phyloP scores from a whole-genome alignment of 306 rosid species.

The Biancaea sappan region DNA sequence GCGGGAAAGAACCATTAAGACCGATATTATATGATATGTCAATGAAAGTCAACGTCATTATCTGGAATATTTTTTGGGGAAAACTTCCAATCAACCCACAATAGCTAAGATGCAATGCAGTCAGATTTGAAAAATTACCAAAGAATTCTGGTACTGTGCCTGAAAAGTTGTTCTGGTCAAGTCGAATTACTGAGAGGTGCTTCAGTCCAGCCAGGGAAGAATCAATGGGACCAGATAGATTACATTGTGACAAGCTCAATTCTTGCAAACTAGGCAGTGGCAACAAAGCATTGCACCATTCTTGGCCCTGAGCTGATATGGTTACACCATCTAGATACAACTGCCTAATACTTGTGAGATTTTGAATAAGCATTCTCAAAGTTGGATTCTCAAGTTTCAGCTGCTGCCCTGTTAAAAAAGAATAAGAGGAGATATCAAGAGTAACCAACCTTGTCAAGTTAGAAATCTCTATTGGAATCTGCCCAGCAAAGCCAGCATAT shows the following conservation, averaged over 20 bases:
- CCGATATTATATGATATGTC: constrained; percentile 28
- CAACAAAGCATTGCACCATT: constrained; percentile 43
- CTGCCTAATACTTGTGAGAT: constrained; percentile 36
- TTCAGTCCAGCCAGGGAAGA: constrained; percentile 23
- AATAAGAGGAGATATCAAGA: no score
- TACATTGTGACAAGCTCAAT: constrained; percentile 35
- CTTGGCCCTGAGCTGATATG: constrained; percentile 34
- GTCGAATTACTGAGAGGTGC: not conserved
- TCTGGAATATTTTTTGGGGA: constrained; percentile 29
- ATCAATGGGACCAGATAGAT: constrained; percentile 39
- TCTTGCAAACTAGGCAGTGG: constrained; percentile 11
- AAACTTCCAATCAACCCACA: constrained; percentile 6
- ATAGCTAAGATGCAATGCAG: not conserved
- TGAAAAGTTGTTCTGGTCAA: constrained; percentile 27
- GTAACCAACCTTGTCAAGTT: constrained; percentile 17
- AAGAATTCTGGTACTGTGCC: constrained; percentile 26
- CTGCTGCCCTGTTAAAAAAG: no score
- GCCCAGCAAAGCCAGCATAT: constrained; percentile 18
- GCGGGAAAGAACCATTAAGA: constrained; percentile 40
- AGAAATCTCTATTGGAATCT: constrained; percentile 34
- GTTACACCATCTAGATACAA: constrained; percentile 46
- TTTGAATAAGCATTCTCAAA: constrained; percentile 19
- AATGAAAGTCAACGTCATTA: constrained; percentile 20
- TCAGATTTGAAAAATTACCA: constrained; percentile 22
- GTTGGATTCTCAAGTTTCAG: constrained; percentile 31